Evolutionary conservation across 2,329 filamentous ascomycete genomes (phyloP).

Genomic region (Paraphoma chrysanthemicola): DNA sequence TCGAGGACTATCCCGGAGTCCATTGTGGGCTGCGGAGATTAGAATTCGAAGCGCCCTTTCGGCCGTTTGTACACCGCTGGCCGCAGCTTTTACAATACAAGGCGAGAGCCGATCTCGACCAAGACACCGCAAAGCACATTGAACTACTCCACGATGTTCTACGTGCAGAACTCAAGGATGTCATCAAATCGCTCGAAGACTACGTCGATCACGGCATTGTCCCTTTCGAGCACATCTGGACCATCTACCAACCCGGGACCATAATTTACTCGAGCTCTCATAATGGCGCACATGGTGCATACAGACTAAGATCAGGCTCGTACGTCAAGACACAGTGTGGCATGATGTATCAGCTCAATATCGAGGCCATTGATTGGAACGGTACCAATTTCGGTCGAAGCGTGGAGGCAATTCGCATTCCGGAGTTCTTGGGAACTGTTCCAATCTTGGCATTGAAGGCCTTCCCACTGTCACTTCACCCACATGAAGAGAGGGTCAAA

Average conservation of each 20-base stretch:
- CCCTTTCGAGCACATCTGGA: constrained; percentile 52
- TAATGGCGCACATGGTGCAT: constrained; percentile 26
- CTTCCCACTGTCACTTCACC: constrained; percentile 81
- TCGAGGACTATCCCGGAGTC: constrained; percentile 66
- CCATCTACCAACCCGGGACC: constrained; percentile 48
- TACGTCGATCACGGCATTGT: constrained; percentile 45
- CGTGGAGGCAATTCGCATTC: constrained; percentile 25
- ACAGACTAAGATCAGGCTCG: constrained; percentile 25
- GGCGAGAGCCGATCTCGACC: constrained; percentile 21
- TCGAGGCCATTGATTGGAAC: constrained; percentile 42
- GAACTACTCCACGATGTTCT: constrained; percentile 47
- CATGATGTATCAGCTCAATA: constrained; percentile 25
- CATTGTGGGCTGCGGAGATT: constrained; percentile 66
- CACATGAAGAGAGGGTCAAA: constrained; percentile 69
- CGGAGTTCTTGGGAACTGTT: constrained; percentile 73
- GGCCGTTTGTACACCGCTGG: constrained; percentile 72
- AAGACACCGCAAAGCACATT: constrained; percentile 42
- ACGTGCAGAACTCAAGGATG: constrained; percentile 46
- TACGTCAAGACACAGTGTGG: constrained; percentile 30
- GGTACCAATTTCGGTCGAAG: constrained; percentile 36
- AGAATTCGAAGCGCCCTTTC: constrained; percentile 66
- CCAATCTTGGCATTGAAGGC: constrained; percentile 79
- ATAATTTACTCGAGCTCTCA: constrained; percentile 31
- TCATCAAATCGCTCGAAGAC: constrained; percentile 48
- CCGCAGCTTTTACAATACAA: constrained; percentile 33